Percentiles rank a stretch among this genome's conserved stretches.
Conservation (phyloP, 352 stramenopile species). For the Pythium scleroteichum region DNA sequence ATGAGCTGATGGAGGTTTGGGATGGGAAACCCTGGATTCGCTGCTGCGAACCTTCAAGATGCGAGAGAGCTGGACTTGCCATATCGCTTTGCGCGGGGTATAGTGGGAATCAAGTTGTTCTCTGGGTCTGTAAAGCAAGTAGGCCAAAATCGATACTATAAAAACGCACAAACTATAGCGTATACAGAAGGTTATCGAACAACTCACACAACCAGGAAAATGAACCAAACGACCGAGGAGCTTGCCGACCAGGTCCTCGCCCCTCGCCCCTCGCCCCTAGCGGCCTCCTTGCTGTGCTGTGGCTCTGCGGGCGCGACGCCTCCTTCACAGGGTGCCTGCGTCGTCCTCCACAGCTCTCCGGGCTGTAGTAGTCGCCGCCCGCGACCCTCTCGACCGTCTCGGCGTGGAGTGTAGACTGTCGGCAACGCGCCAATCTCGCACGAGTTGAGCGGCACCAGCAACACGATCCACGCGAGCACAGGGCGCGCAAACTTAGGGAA, state of each 20-base stretch:
- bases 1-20: too few relatives aligned
- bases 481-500: constrained; percentile 11
- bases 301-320: constrained; percentile 10
- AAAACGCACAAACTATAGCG: too few relatives aligned
- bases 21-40: too few relatives aligned
- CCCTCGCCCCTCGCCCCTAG: constrained; percentile 7
- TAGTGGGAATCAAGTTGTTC: too few relatives aligned
- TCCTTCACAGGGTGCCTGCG: constrained; percentile 22
- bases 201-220: too few relatives aligned
- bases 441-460: constrained; percentile 26
- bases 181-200: too few relatives aligned
- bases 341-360: constrained; percentile 29
- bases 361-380: constrained; percentile 33
- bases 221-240: background rate
- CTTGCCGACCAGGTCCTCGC: constrained; percentile 15
- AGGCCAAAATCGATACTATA: too few relatives aligned
- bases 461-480: constrained; percentile 10
- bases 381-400: constrained; percentile 23
- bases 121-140: too few relatives aligned
- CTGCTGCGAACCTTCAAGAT: too few relatives aligned
- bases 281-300: constrained; percentile 18
- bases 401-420: constrained; percentile 34
- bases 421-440: constrained; percentile 28
- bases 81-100: too few relatives aligned
- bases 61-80: too few relatives aligned